Conservation (phyloP, 495 filamentous ascomycete species). For the Monascus purpureus region DNA sequence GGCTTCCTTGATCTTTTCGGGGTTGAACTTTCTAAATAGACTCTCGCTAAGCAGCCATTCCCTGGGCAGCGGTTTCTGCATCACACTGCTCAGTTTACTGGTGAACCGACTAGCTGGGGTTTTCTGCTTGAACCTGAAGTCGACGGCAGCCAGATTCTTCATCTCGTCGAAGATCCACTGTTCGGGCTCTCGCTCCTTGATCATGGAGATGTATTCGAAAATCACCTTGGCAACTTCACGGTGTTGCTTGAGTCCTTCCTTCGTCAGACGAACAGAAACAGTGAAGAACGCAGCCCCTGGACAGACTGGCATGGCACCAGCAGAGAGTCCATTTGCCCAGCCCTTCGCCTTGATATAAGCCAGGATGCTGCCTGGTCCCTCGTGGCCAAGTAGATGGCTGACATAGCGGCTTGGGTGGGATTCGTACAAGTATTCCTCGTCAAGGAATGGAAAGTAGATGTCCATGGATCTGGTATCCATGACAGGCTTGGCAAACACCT, state of each 20-base stretch:
- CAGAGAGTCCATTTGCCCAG: conserved; percentile 80
- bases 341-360: conserved; percentile 90
- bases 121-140: conserved; percentile 93
- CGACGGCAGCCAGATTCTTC: conserved; percentile 75
- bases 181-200: conserved; percentile 67
- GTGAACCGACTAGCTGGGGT: conserved; percentile 77
- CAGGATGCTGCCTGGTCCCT: conserved; percentile 92
- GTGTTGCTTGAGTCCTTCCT: conserved; percentile 75
- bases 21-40: conserved; percentile 64
- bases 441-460: conserved; percentile 76
- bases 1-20: conserved; percentile 59
- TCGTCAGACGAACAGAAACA: conserved; percentile 66
- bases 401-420: conserved; percentile 82
- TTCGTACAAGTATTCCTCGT: conserved; percentile 73
- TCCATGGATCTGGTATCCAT: conserved; percentile 83
- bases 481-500: conserved; percentile 89
- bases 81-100: conserved; percentile 61
- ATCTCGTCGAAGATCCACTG: conserved; percentile 90
- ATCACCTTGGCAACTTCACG: conserved; percentile 74
- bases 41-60: conserved; percentile 75
- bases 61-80: conserved; percentile 81
- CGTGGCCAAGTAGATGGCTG: conserved; percentile 88
- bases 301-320: conserved; percentile 62
- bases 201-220: conserved; percentile 88
- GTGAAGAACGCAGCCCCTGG: conserved; percentile 78